phyloP scores from a whole-genome alignment of 495 filamentous ascomycete species.

The Neurospora pannonica region DNA sequence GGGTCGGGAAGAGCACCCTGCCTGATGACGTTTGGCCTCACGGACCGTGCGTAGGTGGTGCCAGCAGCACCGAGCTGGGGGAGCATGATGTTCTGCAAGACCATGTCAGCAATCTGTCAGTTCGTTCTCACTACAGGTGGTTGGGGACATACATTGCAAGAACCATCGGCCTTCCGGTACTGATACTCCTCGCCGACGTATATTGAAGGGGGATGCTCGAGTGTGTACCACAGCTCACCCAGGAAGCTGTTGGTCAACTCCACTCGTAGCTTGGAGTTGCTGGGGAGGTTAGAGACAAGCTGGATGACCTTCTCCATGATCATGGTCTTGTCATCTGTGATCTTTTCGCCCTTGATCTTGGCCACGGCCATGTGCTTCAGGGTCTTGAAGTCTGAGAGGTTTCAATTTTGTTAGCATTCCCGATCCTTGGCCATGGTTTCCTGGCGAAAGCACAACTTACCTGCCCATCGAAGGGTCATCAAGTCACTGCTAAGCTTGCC shows the following conservation, averaged over 20 bases:
- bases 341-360: conserved; percentile 41
- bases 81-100: conserved; percentile 31
- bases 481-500: conserved; percentile 56
- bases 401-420: neutral
- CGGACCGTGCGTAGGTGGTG: conserved; percentile 61
- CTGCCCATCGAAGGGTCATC: conserved; percentile 38
- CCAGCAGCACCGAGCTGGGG: conserved; percentile 38
- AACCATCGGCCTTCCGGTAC: conserved; percentile 69
- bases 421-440: neutral
- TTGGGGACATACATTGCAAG: conserved; percentile 34
- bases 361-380: conserved; percentile 23
- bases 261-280: conserved; percentile 48
- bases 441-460: conserved; percentile 11
- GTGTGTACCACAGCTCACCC: conserved; percentile 57
- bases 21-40: conserved; percentile 52
- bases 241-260: conserved; percentile 64
- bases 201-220: conserved; percentile 44
- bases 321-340: conserved; percentile 67
- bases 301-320: conserved; percentile 73
- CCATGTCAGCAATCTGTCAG: conserved; percentile 1
- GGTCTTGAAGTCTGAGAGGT: conserved; percentile 29
- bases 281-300: conserved; percentile 57
- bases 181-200: conserved; percentile 56
- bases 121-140: no score
- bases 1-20: conserved; percentile 65